These are phyloP conservation scores for Kurtzmaniella fragi DNA, from an alignment of 805 yeast genomes.

Conservation along the genomic window DNA sequence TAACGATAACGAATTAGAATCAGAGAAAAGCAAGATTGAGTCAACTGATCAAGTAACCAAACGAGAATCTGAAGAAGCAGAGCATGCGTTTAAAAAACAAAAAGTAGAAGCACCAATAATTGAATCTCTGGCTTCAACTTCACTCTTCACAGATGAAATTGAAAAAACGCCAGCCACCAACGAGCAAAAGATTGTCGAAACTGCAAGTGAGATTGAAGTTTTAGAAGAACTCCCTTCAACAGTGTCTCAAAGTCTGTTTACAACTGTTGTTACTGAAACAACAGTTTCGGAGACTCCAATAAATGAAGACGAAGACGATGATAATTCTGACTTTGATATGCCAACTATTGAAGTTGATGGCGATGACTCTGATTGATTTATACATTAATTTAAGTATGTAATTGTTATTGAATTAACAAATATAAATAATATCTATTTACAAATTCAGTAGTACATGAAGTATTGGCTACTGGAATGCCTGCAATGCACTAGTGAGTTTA, in stretches of 20 bases:
- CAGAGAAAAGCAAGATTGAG: slow-evolving; percentile 19
- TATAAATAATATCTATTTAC: neutral
- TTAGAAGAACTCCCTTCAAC: neutral
- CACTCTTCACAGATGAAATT: neutral
- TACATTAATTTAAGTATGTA: too few relatives aligned
- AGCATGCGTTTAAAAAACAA: slow-evolving; percentile 35
- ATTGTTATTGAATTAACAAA: neutral
- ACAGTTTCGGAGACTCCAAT: neutral
- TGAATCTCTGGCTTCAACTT: neutral
- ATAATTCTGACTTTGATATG: slow-evolving; percentile 46
- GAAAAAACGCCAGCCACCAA: neutral
- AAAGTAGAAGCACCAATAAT: neutral
- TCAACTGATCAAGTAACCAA: slow-evolving; percentile 35
- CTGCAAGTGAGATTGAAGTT: slow-evolving; percentile 2
- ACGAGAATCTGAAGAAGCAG: slow-evolving; percentile 27
- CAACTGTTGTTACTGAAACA: neutral
- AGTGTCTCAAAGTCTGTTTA: neutral
- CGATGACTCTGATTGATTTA: slow-evolving; percentile 32
- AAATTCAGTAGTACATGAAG: neutral
- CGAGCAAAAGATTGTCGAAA: neutral
- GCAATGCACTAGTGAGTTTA: slow-evolving; percentile 76
- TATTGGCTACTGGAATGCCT: slow-evolving; percentile 44
- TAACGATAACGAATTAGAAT: slow-evolving; percentile 26
- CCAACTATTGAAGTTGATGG: slow-evolving; percentile 43
- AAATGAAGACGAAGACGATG: slow-evolving; percentile 17